These are phyloP conservation scores for Colletotrichum orbiculare DNA, from an alignment of 2,329 filamentous ascomycete species.

Conservation along the genomic window DNA sequence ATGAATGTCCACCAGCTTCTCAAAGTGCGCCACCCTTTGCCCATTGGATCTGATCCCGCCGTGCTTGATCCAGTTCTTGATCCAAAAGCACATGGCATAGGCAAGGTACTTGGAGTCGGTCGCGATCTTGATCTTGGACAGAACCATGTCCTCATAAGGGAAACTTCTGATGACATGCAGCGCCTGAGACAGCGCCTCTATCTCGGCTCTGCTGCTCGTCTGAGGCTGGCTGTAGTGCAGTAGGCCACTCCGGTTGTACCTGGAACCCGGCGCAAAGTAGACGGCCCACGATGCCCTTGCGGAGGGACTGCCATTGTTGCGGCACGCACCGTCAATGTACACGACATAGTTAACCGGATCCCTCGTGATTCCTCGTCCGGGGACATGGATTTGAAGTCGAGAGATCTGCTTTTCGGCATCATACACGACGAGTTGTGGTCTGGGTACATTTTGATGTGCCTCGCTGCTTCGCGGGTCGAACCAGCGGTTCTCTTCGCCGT, in stretches of 20 bases:
- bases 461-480: slow-evolving; percentile 14
- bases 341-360: slow-evolving; percentile 37
- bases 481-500: slow-evolving; percentile 1
- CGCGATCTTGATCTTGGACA: slow-evolving; percentile 31
- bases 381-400: slow-evolving; percentile 16
- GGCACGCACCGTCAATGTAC: slow-evolving; percentile 41
- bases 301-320: slow-evolving; percentile 36
- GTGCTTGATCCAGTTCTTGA: slow-evolving; percentile 36
- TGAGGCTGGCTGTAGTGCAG: slow-evolving; percentile 26
- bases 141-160: not conserved
- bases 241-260: slow-evolving; percentile 36
- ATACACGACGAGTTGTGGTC: slow-evolving; percentile 17
- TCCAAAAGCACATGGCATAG: slow-evolving; percentile 36
- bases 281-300: slow-evolving; percentile 41
- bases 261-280: slow-evolving; percentile 41
- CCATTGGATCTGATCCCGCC: slow-evolving; percentile 20
- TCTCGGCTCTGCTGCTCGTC: slow-evolving; percentile 37
- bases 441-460: slow-evolving; percentile 4
- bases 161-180: slow-evolving; percentile 26
- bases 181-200: slow-evolving; percentile 38
- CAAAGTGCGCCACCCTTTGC: slow-evolving; percentile 27
- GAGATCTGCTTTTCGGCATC: slow-evolving; percentile 10
- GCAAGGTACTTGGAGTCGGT: slow-evolving; percentile 38
- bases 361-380: not conserved
- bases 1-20: slow-evolving; percentile 27